These are phyloP conservation scores for Mycosphaerelloides madeirae DNA, from an alignment of 2,329 filamentous ascomycete species.

Conservation along the genomic window DNA sequence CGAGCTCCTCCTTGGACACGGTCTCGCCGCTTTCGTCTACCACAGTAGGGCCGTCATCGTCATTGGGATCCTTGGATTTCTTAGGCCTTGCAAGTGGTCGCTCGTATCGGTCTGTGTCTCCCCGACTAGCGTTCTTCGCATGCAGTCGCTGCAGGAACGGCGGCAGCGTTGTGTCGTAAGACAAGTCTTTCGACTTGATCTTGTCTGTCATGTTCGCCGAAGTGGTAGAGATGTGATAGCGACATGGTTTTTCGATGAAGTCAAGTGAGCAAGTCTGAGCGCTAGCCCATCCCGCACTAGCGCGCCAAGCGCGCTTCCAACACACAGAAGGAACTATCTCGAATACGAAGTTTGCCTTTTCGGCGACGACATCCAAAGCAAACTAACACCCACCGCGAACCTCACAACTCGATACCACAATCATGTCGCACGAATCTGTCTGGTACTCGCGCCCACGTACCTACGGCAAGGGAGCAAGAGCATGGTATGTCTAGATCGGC, in stretches of 20 bases:
- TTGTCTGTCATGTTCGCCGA: slow-evolving; percentile 38
- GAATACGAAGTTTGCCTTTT: too few relatives aligned
- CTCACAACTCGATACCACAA: slow-evolving; percentile 41
- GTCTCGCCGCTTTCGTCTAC: slow-evolving; percentile 67
- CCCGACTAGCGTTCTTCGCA: slow-evolving; percentile 50
- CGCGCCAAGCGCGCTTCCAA: too few relatives aligned
- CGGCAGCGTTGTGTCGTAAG: slow-evolving; percentile 56
- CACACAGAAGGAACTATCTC: too few relatives aligned
- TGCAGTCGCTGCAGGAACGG: slow-evolving; percentile 45
- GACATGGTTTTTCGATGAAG: background rate
- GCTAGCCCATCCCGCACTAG: too few relatives aligned
- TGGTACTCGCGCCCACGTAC: slow-evolving; percentile 97
- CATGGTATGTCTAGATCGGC: slow-evolving; percentile 64
- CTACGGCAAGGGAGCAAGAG: slow-evolving; percentile 94
- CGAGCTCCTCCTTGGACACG: slow-evolving; percentile 48
- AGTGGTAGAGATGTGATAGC: background rate
- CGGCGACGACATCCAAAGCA: background rate
- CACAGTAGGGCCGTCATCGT: slow-evolving; percentile 71
- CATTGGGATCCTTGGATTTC: slow-evolving; percentile 58
- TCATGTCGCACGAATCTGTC: slow-evolving; percentile 79
- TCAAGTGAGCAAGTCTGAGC: too few relatives aligned
- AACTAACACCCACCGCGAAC: slow-evolving; percentile 2
- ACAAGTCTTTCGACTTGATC: slow-evolving; percentile 61
- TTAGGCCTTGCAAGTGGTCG: slow-evolving; percentile 42
- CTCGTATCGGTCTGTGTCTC: slow-evolving; percentile 42